Base-by-base conservation (phyloP, 2,329 filamentous ascomycete genomes). In the Pyrenophora seminiperda region DNA sequence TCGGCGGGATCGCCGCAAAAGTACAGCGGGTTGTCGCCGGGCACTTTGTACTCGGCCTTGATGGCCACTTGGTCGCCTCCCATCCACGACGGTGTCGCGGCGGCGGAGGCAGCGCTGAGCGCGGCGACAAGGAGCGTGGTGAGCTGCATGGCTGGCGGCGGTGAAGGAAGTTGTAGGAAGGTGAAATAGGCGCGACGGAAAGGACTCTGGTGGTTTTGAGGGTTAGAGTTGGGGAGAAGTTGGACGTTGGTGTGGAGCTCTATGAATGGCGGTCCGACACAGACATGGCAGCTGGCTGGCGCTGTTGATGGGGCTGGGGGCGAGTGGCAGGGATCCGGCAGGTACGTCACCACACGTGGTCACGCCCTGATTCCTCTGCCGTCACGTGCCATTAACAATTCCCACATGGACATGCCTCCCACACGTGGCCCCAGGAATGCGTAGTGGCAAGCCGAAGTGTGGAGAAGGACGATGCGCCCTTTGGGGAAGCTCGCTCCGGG, bases 11-110 rank as follows among this genome's bases (percentile, higher is more conserved):
- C 81, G 50, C 78, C 76, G 59, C 94, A 99, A 76, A 89, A 90
- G 68, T 85, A 79, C 52, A 99, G 81, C 22, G 94, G 93, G 70
- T 93, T 96, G 41, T 93, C 80, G 72, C 94, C 92, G 1, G 90
- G 87, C 13, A 97, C 88, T 59, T 86, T 82, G 72, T 83, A 78
- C 37, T 83, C 77, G 41, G 77, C 73, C 45, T 77, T 74, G 50
- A 79, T 72, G 49, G 79, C 74, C 32, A 80, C 76, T 67, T 82
- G 78, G 53, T 63, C 51, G 53, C 71, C 65, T 61, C 78, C 76
- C 55, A 67, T 57, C 67, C 64, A 77, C 68, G 63, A 77, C 58
- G 63, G 76, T 33, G 47, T 53, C 20, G 62, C 58, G 13, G 62
- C 59, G 50, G 79, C 74, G 43, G 79, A 70, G 45, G 75, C 74